Conservation (phyloP, 1,284 basidiomycete genomes). For the Anthracocystis panici-leucophaei region DNA sequence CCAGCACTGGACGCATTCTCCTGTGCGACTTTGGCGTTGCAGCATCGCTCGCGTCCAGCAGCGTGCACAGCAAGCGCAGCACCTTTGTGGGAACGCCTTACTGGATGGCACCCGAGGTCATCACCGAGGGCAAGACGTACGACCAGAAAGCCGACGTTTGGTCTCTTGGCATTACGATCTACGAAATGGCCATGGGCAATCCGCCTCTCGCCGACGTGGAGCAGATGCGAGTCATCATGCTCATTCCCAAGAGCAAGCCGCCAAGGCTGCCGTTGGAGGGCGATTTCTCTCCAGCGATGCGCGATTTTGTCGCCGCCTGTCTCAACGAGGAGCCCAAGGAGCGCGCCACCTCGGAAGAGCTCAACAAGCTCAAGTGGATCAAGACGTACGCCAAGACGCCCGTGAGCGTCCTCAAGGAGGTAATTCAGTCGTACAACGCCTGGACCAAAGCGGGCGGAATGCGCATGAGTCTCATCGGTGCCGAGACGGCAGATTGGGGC, state of each 20-base stretch:
- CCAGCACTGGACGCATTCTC: constrained; percentile 46
- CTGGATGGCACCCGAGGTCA: constrained; percentile 65
- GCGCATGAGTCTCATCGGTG: constrained; percentile 77
- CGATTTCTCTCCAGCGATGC: constrained; percentile 81
- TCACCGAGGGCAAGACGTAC: constrained; percentile 70
- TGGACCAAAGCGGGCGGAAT: constrained; percentile 85
- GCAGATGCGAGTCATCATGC: constrained; percentile 87
- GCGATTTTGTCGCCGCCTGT: constrained; percentile 88
- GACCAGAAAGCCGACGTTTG: constrained; percentile 61
- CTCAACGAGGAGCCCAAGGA: constrained; percentile 84
- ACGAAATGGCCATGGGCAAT: constrained; percentile 59
- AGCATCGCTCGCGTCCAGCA: constrained; percentile 83
- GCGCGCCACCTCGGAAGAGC: constrained; percentile 89
- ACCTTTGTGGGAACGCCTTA: constrained; percentile 61
- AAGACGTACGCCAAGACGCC: constrained; percentile 80
- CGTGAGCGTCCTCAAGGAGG: constrained; percentile 78
- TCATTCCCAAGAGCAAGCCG: constrained; percentile 88
- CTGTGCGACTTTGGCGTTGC: constrained; percentile 71
- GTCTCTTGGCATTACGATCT: constrained; percentile 57
- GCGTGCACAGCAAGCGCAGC: constrained; percentile 70
- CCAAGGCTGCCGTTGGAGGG: constrained; percentile 83
- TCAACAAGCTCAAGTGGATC: constrained; percentile 93
- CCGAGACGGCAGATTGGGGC: constrained; percentile 52
- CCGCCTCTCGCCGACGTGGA: constrained; percentile 71
- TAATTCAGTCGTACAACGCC: constrained; percentile 80